Percentiles rank a stretch among this genome's conserved stretches.
Evolutionary conservation across 164 flowering plant species (phyloP).

Genomic region (Chimonanthus praecox): DNA sequence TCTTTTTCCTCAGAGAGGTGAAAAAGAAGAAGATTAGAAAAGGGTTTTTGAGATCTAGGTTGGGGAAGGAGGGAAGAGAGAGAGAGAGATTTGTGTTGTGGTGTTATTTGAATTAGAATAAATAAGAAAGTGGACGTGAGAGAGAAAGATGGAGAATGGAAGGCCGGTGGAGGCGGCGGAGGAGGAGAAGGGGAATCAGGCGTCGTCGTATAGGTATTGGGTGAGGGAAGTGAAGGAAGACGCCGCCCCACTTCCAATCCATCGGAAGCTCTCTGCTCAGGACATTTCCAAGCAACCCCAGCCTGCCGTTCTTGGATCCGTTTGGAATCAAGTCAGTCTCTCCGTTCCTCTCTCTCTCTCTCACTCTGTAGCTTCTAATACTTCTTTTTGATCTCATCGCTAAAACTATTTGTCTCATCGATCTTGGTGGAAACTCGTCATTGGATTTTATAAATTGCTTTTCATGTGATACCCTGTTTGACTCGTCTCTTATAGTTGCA

Average conservation of each 20-base stretch:
- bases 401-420: no score
- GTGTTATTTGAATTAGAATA: neutral
- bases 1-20: neutral
- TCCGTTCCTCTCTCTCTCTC: neutral
- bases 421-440: no score
- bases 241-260: constrained; percentile 74
- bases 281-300: constrained; percentile 27
- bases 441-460: no score
- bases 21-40: neutral
- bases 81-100: neutral
- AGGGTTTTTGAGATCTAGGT: neutral
- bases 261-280: constrained; percentile 50
- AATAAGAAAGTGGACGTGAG: neutral
- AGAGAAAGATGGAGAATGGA: no score
- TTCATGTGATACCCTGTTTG: no score
- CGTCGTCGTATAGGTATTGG: constrained; percentile 90
- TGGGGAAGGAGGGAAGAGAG: neutral
- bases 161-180: constrained; percentile 11
- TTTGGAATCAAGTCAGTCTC: constrained; percentile 60
- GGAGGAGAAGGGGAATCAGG: constrained; percentile 17
- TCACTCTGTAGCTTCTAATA: neutral
- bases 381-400: no score
- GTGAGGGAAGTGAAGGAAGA: constrained; percentile 55
- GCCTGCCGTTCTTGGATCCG: constrained; percentile 55
- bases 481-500: no score